A percentile compares a stretch with the other conserved stretches of the same genome.
phyloP scores from a whole-genome alignment of 148 eudicot species.

The Chenopodium album region DNA sequence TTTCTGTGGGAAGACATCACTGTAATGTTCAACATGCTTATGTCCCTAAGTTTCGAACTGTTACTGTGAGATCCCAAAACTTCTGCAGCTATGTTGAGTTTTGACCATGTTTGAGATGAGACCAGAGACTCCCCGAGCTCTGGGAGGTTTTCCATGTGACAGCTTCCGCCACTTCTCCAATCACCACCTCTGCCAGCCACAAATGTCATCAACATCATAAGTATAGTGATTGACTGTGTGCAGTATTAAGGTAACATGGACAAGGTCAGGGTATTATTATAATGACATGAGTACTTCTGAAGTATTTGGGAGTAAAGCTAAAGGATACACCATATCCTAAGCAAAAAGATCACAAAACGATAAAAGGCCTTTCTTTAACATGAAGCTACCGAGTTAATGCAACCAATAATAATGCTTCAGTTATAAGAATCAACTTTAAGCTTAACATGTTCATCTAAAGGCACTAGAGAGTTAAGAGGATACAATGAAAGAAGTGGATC shows the following conservation, averaged over 20 bases:
- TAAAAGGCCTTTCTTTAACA: background rate
- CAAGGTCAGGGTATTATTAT: background rate
- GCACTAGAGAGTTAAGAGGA: background rate
- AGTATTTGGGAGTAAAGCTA: background rate
- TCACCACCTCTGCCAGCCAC: constrained; percentile 71
- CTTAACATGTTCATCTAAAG: background rate
- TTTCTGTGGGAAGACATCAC: constrained; percentile 67
- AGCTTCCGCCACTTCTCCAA: constrained; percentile 81
- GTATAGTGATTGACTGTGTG: background rate
- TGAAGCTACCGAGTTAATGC: background rate
- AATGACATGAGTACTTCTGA: background rate
- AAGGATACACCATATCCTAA: background rate
- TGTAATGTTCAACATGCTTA: constrained; percentile 62
- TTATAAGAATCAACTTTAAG: background rate
- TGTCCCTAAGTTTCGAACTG: constrained; percentile 13
- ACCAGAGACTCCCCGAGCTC: constrained; percentile 52
- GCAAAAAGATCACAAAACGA: background rate
- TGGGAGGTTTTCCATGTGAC: constrained; percentile 84
- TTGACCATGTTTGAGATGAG: constrained; percentile 61
- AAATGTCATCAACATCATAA: background rate
- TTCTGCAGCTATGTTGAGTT: constrained; percentile 42
- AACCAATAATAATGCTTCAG: background rate
- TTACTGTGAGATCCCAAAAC: constrained; percentile 37
- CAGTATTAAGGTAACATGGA: background rate
- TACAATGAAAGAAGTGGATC: background rate